phyloP scores from a whole-genome alignment of 176 grass and related monocot genomes.

The Avena sativa region DNA sequence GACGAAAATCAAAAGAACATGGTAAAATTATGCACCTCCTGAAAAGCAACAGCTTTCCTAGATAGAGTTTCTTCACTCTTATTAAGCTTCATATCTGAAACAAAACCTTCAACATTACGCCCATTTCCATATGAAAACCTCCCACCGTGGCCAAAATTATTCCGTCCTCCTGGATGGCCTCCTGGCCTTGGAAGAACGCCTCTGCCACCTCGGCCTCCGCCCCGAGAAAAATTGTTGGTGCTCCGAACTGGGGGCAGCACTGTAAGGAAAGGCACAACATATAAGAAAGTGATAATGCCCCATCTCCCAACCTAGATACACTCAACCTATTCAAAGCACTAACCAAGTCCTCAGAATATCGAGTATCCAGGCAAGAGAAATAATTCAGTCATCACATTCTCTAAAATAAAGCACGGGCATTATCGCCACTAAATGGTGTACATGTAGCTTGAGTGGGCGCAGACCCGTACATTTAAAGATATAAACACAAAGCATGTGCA shows the following conservation, averaged over 20 bases:
- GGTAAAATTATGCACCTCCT: slow-evolving; percentile 65
- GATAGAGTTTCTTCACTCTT: slow-evolving; percentile 98
- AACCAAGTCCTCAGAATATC: slow-evolving; percentile 14
- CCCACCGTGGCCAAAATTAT: slow-evolving; percentile 74
- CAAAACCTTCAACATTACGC: slow-evolving; percentile 82
- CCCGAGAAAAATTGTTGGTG: slow-evolving; percentile 75
- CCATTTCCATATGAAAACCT: slow-evolving; percentile 81
- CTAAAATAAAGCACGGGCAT: neutral
- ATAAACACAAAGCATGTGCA: neutral
- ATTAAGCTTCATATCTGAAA: slow-evolving; percentile 98
- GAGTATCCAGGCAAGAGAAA: slow-evolving; percentile 39
- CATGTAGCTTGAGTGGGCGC: neutral
- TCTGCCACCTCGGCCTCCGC: slow-evolving; percentile 69
- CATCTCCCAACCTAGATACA: slow-evolving; percentile 33
- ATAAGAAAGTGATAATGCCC: slow-evolving; percentile 23
- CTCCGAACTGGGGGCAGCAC: slow-evolving; percentile 75
- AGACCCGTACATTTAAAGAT: neutral
- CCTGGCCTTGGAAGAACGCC: slow-evolving; percentile 75
- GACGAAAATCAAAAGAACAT: slow-evolving; percentile 33
- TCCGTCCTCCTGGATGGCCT: slow-evolving; percentile 66
- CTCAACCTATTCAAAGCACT: slow-evolving; percentile 28
- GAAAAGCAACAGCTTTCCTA: slow-evolving; percentile 89
- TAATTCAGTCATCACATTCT: slow-evolving; percentile 8
- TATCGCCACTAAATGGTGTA: slow-evolving; percentile 9
- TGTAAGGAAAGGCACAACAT: slow-evolving; percentile 41